These are phyloP conservation scores for Borovskyia barvae DNA, from an alignment of 208 protist genomes.

Conservation along the genomic window DNA sequence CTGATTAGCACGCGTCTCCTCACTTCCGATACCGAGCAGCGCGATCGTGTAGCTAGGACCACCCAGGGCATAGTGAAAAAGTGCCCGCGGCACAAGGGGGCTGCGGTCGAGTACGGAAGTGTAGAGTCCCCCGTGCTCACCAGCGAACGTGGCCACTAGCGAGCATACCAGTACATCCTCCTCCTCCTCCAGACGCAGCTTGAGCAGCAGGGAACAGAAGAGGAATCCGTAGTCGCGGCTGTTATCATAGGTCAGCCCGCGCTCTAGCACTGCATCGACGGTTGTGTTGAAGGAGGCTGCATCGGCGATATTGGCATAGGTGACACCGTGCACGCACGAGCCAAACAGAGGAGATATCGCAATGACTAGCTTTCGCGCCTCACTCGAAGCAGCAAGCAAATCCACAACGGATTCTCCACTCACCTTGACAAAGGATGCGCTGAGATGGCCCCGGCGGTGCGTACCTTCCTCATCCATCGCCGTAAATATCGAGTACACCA, in stretches of 20 bases:
- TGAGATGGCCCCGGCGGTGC: constrained; percentile 34
- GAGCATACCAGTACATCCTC: constrained; percentile 75
- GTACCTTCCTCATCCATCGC: constrained; percentile 26
- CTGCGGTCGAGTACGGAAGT: constrained; percentile 58
- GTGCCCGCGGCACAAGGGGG: constrained; percentile 59
- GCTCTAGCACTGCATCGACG: constrained; percentile 39
- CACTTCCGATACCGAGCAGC: constrained; percentile 63
- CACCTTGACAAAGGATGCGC: constrained; percentile 64
- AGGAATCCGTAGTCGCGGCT: constrained; percentile 56
- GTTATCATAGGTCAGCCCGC: constrained; percentile 28
- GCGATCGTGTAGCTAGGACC: constrained; percentile 83
- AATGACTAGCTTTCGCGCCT: constrained; percentile 65
- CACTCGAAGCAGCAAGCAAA: constrained; percentile 33
- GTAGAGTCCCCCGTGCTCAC: constrained; percentile 76
- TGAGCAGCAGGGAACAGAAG: constrained; percentile 70
- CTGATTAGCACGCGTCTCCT: constrained; percentile 54
- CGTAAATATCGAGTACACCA: constrained; percentile 53
- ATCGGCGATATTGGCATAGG: constrained; percentile 32
- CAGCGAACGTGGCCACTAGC: constrained; percentile 56
- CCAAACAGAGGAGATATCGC: constrained; percentile 83
- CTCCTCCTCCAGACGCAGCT: constrained; percentile 51
- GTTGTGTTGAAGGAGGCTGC: constrained; percentile 43
- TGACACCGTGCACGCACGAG: constrained; percentile 71
- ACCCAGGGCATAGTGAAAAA: constrained; percentile 82
- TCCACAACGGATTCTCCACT: constrained; percentile 65